Evolutionary conservation across 2,329 filamentous ascomycete genomes (phyloP), one percentile per base, ranked within the genome.

Genomic region (Neofusicoccum ribis): DNA sequence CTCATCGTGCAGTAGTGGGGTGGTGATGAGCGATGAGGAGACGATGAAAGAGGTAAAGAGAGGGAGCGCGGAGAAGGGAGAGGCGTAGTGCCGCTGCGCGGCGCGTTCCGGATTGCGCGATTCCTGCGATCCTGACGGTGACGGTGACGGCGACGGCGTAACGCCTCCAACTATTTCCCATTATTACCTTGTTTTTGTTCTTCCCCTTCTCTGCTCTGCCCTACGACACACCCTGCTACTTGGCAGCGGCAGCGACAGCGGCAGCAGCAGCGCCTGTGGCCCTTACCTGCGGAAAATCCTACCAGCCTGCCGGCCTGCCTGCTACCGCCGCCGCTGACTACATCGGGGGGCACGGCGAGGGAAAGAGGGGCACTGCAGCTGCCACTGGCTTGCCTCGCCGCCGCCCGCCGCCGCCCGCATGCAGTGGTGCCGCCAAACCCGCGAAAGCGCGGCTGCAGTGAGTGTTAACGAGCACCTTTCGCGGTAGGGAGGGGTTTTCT

Each of bases 71-170:
- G n/a, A 27, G 23, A 12, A 23, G n/a, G 31, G 23, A 27, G n/a
- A 37, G 14, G 15, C 5, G 14, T 7, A 6, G 54, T 41, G 7
- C 23, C 54, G 15, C 39, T 23, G 12, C 23, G 54, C 54, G 54
- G 54, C 54, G 41, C 54, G 39, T 34, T n/a, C 54, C 54, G 54
- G 27, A 46, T 59, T 59, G 54, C 54, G 54, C 54, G 39, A 59
- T 59, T 20, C 36, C 54, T 59, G 12, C 39, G 23, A 59, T 46
- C 54, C 23, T 59, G 54, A 23, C 4, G 23, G 23, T 23, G 7
- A 12, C 20, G 51, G 9, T 34, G 17, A 7, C 27, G 27, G 27
- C 27, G 17, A 7, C 27, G 27, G 27, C 27, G 27, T 31, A 31
- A 5, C 27, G 27, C 27, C 27, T 31, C 27, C 27, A 31, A 5